Evolutionary conservation across 2,329 filamentous ascomycete genomes (phyloP).

Genomic region (Ramichloridium luteum): DNA sequence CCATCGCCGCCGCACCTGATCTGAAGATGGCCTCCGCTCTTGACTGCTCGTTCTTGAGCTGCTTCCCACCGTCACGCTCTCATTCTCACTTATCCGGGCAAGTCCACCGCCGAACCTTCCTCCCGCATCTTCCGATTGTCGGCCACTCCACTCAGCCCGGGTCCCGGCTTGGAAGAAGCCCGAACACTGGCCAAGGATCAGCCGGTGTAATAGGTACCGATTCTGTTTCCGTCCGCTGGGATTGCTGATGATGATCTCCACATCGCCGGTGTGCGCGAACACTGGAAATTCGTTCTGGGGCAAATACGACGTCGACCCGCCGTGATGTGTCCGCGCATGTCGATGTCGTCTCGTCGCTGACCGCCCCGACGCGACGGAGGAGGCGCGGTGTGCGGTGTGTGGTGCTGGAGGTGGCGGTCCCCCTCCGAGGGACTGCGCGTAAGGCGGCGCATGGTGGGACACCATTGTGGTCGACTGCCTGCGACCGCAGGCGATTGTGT

Average conservation of each 20-base stretch:
- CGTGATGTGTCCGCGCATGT: slow-evolving; percentile 70
- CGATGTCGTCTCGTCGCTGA: slow-evolving; percentile 50
- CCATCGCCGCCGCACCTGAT: slow-evolving; percentile 53
- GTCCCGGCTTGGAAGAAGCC: slow-evolving; percentile 76
- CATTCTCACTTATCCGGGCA: slow-evolving; percentile 17
- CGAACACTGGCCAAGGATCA: slow-evolving; percentile 80
- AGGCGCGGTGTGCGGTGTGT: slow-evolving; percentile 33
- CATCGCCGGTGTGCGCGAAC: slow-evolving; percentile 81
- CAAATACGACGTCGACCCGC: slow-evolving; percentile 46
- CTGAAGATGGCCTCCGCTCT: slow-evolving; percentile 20
- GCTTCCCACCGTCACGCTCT: slow-evolving; percentile 18
- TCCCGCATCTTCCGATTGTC: slow-evolving; percentile 8
- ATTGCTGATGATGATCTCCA: slow-evolving; percentile 65
- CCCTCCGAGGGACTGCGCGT: slow-evolving; percentile 11
- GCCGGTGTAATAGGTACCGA: slow-evolving; percentile 72
- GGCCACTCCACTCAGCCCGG: slow-evolving; percentile 21
- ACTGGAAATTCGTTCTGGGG: slow-evolving; percentile 86
- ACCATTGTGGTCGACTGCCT: too few relatives aligned
- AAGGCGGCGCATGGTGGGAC: slow-evolving; percentile 16
- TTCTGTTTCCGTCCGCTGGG: slow-evolving; percentile 58
- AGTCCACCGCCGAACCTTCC: slow-evolving; percentile 8
- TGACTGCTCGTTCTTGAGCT: slow-evolving; percentile 30
- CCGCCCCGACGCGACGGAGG: slow-evolving; percentile 52
- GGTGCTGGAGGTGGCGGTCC: slow-evolving; percentile 12
- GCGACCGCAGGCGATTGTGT: too few relatives aligned